Percentiles rank a stretch among this genome's conserved stretches.
Conservation (phyloP, 2,329 filamentous ascomycete genomes). For the Colletotrichum musae region DNA sequence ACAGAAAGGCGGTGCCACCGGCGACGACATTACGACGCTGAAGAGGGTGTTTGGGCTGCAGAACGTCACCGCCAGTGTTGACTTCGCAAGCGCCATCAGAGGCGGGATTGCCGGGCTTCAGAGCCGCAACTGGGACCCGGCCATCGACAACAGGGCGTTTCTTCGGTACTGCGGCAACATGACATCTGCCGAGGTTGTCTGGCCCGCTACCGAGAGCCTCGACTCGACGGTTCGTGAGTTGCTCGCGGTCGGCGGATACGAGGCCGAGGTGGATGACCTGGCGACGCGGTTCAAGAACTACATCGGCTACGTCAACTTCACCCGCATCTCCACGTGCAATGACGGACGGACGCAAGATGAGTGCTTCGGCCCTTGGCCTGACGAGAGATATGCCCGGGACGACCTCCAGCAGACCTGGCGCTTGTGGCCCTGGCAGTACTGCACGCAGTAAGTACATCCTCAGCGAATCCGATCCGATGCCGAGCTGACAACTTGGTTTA, state of each 20-base stretch:
- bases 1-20: constrained; percentile 44
- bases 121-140: constrained; percentile 68
- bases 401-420: constrained; percentile 46
- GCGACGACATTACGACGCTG: constrained; percentile 53
- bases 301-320: constrained; percentile 60
- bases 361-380: constrained; percentile 36
- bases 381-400: constrained; percentile 28
- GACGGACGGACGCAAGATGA: constrained; percentile 18
- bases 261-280: constrained; percentile 48
- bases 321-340: constrained; percentile 16
- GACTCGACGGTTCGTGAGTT: constrained; percentile 54
- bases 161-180: constrained; percentile 65
- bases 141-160: constrained; percentile 56
- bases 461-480: neutral
- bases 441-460: constrained; percentile 61
- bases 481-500: constrained; percentile 44
- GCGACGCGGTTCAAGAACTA: constrained; percentile 66
- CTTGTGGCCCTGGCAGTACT: constrained; percentile 68
- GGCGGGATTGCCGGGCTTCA: constrained; percentile 61
- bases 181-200: constrained; percentile 58
- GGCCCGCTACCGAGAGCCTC: constrained; percentile 57
- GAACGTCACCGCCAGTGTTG: constrained; percentile 57
- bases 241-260: constrained; percentile 55
- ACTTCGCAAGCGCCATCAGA: constrained; percentile 63
- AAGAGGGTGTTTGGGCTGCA: constrained; percentile 61